phyloP scores from a whole-genome alignment of 2,329 filamentous ascomycete genomes.

The Ophiostoma quercus region DNA sequence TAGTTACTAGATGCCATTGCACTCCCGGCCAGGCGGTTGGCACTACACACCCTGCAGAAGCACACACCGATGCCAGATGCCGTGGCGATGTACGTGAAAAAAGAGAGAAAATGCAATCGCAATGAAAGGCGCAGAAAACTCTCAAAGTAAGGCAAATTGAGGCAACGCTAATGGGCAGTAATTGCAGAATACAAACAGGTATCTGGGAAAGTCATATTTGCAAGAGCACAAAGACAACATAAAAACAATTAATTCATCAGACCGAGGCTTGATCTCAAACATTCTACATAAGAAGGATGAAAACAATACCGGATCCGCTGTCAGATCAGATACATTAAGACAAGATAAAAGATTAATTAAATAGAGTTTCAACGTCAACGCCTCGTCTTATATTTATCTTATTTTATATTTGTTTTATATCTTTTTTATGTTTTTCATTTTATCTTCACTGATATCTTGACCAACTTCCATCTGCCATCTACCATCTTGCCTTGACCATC shows the following conservation, averaged over 20 bases:
- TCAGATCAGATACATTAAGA: constrained; percentile 15
- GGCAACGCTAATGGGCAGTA: no score
- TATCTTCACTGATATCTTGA: neutral
- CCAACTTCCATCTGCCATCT: neutral
- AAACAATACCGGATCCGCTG: neutral
- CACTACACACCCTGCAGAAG: constrained; percentile 10
- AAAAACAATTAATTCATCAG: neutral
- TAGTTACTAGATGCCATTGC: neutral
- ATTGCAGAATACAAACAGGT: neutral
- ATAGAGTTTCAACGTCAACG: neutral
- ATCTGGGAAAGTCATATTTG: neutral
- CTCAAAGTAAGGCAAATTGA: no score
- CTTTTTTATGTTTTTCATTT: neutral
- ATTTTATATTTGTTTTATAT: neutral
- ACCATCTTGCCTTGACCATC: neutral
- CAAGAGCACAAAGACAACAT: neutral
- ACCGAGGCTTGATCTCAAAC: neutral
- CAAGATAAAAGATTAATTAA: neutral
- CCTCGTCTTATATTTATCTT: neutral
- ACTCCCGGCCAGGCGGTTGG: neutral
- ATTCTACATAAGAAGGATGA: neutral
- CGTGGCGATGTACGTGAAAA: no score
- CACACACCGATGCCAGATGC: no score
- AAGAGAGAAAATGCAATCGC: no score
- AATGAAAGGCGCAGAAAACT: no score